A percentile compares a stretch with the other conserved stretches of the same genome.
phyloP scores from a whole-genome alignment of 179 eudicot genomes.

The Pouteria campechiana region DNA sequence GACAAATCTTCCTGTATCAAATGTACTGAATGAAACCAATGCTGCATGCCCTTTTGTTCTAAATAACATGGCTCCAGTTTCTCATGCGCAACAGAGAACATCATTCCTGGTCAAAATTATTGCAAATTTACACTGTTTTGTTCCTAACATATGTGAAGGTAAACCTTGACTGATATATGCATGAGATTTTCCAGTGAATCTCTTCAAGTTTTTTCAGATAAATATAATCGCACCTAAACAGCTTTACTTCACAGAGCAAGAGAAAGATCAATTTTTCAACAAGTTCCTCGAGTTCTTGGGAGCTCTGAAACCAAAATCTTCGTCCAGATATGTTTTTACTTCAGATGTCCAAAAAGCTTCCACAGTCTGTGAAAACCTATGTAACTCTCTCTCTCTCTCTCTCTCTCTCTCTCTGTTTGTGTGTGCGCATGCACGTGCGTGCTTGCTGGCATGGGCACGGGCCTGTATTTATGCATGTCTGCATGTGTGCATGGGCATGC shows the following conservation, averaged over 20 bases:
- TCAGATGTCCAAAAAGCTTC: constrained; percentile 40
- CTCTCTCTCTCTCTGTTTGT: not conserved
- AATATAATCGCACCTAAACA: too few relatives aligned
- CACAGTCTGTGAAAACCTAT: constrained; percentile 52
- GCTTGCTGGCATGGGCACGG: not conserved
- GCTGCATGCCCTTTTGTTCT: constrained; percentile 31
- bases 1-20: too few relatives aligned
- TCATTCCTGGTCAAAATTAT: constrained; percentile 85
- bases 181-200: too few relatives aligned
- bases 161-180: too few relatives aligned
- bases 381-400: constrained; percentile 25
- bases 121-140: constrained; percentile 95
- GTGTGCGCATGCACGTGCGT: not conserved
- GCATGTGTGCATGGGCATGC: too few relatives aligned
- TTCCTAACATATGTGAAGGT: constrained; percentile 90
- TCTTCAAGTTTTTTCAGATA: too few relatives aligned
- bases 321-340: constrained; percentile 19
- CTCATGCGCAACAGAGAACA: constrained; percentile 85
- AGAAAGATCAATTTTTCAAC: constrained; percentile 72
- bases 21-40: constrained; percentile 12
- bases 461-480: constrained; percentile 4
- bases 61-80: constrained; percentile 34
- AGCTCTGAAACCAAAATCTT: constrained; percentile 26
- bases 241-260: constrained; percentile 47
- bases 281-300: constrained; percentile 58